Evolutionary conservation across 768 basidiomycete genomes (phyloP), one percentile per base, ranked within the genome.

Genomic region (Collybia nuda): DNA sequence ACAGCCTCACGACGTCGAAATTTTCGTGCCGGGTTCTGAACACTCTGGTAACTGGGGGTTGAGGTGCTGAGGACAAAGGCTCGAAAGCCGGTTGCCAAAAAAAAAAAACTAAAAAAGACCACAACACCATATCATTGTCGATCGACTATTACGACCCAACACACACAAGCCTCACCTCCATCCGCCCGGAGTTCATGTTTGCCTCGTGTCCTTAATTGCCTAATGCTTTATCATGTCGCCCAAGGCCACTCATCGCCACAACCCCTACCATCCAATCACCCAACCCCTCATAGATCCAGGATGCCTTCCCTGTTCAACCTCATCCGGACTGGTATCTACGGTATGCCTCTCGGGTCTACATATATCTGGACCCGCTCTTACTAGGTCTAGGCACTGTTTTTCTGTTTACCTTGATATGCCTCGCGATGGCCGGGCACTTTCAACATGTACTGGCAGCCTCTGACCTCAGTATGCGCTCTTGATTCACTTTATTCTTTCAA

Each of bases 391-490:
- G 73, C 59, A 70, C 81, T 39, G 80, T 90, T 37, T 67, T 92
- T 44, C 66, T 85, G 52, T 92, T 88, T 78, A 88, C 88, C 18
- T 67, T 87, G 53, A 85, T 93, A 58, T 90, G 86, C 61, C 72
- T 93, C 54, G 88, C 81, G 52, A 85, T 93, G 71, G 87, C 88
- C 44, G 86, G 77, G 32, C 86, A 90, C 62, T 90, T 93, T 61
- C 82, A 88, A 65, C 73, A 72, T 48, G 75, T 90, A 28, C 70
- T 91, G 54, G 76, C 82, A 53, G 74, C 87, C 56, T 88, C 86
- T 50, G 88, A 91, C 70, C 85, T 93, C 65, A 92, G 90, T 92
- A 65, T 64, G 86, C 63, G 22, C 38, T 50, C 26, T 57, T 44
- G 46, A 44, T 32, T 48, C 40, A 49, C 47, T 51, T 35, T 24